Evolutionary conservation across 495 filamentous ascomycete species (phyloP), one percentile per base, ranked within the genome.

Genomic region (Acidiella bohemica): DNA sequence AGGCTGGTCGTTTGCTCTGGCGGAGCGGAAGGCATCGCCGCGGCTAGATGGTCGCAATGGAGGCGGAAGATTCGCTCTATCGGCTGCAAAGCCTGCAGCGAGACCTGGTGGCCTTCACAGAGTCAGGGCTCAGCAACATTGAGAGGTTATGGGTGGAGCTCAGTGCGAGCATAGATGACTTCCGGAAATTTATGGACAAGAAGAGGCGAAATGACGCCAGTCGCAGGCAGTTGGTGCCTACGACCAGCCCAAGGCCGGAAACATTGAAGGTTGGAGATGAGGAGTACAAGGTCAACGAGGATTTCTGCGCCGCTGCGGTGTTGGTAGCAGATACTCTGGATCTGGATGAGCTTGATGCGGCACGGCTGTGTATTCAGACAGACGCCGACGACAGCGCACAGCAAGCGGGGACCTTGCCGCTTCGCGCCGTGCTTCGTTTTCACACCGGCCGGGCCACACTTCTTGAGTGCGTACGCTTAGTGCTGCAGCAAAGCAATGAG

Each of bases 321-420:
- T 70, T 81, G 54, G 60, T 96, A 26, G 83, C 87, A 36, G 88
- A 96, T 61, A 77, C 77, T 18, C 67, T 95, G 38, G 73, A 93
- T 49, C 67, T 99, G 20, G 88, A 99, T 60, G 90, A 99, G 59
- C 49, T 93, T 34, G 66, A 85, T 53, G 79, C 92, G 16, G 82
- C 86, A 5, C 58, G 67, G 32, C 62, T 93, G 18, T 72, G 88
- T 41, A 57, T 92, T 13, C 68, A 46, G 18, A 37, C 23, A 10
- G 25, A 33, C 16, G 10, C 25, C 5, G 31, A 32, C 2, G 43
- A 33, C 18, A 21, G 5, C 1, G 23, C 17, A 4, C 27, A 34
- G 13, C 11, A 8, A 12, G 44, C 30, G n/a, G 23, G 14, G 8
- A 36, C 31, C 2, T 17, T 47, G 12, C 26, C 48, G 14, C 34